Conservation (phyloP, 1,284 basidiomycete species). For the Cryptococcus sp. region DNA sequence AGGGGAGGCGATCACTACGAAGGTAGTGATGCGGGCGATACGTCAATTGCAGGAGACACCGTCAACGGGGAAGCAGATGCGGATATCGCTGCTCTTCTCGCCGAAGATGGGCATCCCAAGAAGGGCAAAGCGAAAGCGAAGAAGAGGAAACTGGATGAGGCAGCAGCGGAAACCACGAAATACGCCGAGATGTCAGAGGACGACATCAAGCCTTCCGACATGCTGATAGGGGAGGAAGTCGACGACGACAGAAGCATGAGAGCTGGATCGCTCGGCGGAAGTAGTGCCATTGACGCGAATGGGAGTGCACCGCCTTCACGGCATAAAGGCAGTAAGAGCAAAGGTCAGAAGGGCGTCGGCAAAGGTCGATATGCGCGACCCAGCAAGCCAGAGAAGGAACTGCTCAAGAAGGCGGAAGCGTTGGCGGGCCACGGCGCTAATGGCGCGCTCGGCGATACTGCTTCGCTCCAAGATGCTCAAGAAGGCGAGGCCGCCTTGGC, state of each 20-base stretch:
- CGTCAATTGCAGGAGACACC: slow-evolving; percentile 19
- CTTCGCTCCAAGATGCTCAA: not conserved
- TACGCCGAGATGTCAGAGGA: slow-evolving; percentile 19
- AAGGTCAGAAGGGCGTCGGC: slow-evolving; percentile 43
- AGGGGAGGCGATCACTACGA: slow-evolving; percentile 17
- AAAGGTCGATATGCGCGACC: slow-evolving; percentile 46
- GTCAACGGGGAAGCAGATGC: slow-evolving; percentile 41
- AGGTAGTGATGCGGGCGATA: slow-evolving; percentile 29
- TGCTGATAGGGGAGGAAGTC: slow-evolving; percentile 8
- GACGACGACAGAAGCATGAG: slow-evolving; percentile 10
- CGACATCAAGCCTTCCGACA: slow-evolving; percentile 17
- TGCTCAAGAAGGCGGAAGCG: slow-evolving; percentile 27
- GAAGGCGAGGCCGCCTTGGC: not conserved
- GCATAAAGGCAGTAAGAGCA: slow-evolving; percentile 24
- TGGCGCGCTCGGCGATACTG: not conserved
- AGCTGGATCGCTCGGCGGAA: slow-evolving; percentile 13
- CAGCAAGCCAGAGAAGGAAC: slow-evolving; percentile 29
- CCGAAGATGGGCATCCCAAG: slow-evolving; percentile 19
- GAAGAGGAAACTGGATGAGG: slow-evolving; percentile 21
- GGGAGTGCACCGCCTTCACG: slow-evolving; percentile 1
- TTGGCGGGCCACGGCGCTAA: not conserved
- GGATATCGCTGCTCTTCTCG: slow-evolving; percentile 43
- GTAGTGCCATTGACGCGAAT: slow-evolving; percentile 11
- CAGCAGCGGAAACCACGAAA: slow-evolving; percentile 12
- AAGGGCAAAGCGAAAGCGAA: slow-evolving; percentile 25